Conservation (phyloP, 805 yeast species). For the Zygotorulaspora chibaensis region DNA sequence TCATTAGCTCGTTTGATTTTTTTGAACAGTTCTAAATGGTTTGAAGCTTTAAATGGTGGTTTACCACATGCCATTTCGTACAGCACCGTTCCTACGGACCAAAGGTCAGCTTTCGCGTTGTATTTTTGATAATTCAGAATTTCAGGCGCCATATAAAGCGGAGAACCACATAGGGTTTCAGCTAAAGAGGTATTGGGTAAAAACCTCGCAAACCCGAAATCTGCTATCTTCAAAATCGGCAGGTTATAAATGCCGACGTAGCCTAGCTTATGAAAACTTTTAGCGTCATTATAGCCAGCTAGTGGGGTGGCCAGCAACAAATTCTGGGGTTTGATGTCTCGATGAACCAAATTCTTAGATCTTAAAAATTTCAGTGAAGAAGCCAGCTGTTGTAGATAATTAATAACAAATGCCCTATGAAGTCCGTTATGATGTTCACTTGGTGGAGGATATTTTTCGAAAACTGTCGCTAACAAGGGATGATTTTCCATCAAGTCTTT, state of each 20-base stretch:
- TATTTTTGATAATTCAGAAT: conserved; percentile 90
- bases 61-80: conserved; percentile 96
- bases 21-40: conserved; percentile 83
- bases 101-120: conserved; percentile 93
- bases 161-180: conserved; percentile 96
- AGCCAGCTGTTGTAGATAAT: conserved; percentile 81
- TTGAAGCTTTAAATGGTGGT: conserved; percentile 92
- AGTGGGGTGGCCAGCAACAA: conserved; percentile 70
- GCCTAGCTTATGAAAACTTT: conserved; percentile 51
- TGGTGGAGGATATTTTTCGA: conserved; percentile 82
- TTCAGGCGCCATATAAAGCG: conserved; percentile 98
- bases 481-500: conserved; percentile 66
- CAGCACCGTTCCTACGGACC: conserved; percentile 97
- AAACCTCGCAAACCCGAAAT: conserved; percentile 95
- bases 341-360: conserved; percentile 78
- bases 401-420: conserved; percentile 70
- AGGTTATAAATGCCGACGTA: conserved; percentile 81
- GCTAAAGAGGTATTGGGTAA: conserved; percentile 92
- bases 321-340: conserved; percentile 91
- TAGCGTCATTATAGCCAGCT: conserved; percentile 44
- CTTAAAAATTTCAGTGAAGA: conserved; percentile 81
- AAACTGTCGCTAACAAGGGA: conserved; percentile 71
- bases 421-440: conserved; percentile 67
- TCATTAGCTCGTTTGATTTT: conserved; percentile 82
- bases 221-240: conserved; percentile 90